A percentile compares a stretch with the other conserved stretches of the same genome.
These are phyloP conservation scores for Carex myosuroides DNA, from an alignment of 176 grass and related monocot genomes.

Conservation along the genomic window DNA sequence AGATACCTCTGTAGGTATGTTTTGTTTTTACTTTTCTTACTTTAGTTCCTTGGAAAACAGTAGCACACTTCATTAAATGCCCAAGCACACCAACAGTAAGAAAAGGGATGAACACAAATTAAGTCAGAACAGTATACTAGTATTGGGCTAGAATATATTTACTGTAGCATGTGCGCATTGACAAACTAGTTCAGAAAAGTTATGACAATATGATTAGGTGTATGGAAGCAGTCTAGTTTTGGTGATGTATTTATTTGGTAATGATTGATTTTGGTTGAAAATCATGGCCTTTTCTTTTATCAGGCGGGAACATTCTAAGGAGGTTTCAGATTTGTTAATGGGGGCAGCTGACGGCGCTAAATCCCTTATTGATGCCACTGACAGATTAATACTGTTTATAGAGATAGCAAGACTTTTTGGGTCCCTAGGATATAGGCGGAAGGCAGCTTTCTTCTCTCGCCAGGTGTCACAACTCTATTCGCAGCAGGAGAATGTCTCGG, in stretches of 20 bases:
- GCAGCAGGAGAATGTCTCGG: conserved; percentile 85
- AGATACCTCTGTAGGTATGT: conserved; percentile 89
- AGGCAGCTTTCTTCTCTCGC: conserved; percentile 97
- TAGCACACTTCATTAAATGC: neutral
- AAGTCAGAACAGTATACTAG: neutral
- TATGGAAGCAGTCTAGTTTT: neutral
- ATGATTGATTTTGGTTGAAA: neutral
- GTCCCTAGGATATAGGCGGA: conserved; percentile 83
- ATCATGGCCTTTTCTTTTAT: conserved; percentile 3
- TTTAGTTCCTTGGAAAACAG: neutral
- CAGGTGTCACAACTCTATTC: conserved; percentile 96
- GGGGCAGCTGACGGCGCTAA: conserved; percentile 96
- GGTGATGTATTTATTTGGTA: neutral
- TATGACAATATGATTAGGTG: neutral
- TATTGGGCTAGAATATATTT: neutral
- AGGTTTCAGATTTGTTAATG: conserved; percentile 95
- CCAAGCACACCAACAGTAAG: neutral
- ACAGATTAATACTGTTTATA: conserved; percentile 81
- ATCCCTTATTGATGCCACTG: conserved; percentile 93
- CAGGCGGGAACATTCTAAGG: conserved; percentile 78
- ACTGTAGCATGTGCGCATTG: neutral
- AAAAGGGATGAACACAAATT: neutral
- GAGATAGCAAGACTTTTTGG: conserved; percentile 98
- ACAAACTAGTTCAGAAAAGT: neutral
- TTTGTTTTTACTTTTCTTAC: conserved; percentile 3